phyloP scores from a whole-genome alignment of 2,329 filamentous ascomycete genomes.

The Clonostachys rosea region DNA sequence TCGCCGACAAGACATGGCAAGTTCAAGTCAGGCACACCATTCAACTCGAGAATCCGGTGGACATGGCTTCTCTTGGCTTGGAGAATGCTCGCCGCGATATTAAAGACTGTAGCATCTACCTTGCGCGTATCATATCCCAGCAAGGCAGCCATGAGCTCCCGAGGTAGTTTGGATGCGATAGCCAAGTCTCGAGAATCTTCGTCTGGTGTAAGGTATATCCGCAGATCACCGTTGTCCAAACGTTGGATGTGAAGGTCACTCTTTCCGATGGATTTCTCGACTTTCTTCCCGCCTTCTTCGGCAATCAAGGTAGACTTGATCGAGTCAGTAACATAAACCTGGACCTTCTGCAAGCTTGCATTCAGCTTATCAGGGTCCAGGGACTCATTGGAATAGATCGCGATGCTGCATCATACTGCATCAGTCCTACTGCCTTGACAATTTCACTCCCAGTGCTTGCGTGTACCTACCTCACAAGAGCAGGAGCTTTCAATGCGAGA shows the following conservation, averaged over 20 bases:
- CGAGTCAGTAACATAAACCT: neutral
- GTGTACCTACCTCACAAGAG: conserved; percentile 15
- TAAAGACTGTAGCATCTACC: neutral
- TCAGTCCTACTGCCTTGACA: neutral
- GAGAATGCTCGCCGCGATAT: neutral
- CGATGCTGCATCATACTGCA: neutral
- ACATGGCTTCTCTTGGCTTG: neutral
- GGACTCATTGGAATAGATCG: neutral
- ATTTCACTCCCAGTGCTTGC: neutral
- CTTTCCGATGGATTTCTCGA: too few relatives aligned
- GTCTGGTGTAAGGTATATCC: neutral
- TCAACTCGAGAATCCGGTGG: neutral
- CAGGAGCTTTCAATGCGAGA: too few relatives aligned
- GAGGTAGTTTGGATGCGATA: neutral
- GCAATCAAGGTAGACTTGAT: neutral
- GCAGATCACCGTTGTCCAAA: neutral
- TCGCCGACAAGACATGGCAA: too few relatives aligned
- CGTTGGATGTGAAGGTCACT: too few relatives aligned
- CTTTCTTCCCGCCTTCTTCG: too few relatives aligned
- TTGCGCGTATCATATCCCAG: neutral
- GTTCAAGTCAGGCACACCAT: neutral
- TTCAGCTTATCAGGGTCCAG: neutral
- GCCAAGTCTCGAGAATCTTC: neutral
- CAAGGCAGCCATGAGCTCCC: neutral
- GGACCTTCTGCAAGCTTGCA: neutral